A percentile compares a stretch with the other conserved stretches of the same genome.
Evolutionary conservation across 2,329 filamentous ascomycete genomes (phyloP).

Genomic region (Cladophialophora immunda): DNA sequence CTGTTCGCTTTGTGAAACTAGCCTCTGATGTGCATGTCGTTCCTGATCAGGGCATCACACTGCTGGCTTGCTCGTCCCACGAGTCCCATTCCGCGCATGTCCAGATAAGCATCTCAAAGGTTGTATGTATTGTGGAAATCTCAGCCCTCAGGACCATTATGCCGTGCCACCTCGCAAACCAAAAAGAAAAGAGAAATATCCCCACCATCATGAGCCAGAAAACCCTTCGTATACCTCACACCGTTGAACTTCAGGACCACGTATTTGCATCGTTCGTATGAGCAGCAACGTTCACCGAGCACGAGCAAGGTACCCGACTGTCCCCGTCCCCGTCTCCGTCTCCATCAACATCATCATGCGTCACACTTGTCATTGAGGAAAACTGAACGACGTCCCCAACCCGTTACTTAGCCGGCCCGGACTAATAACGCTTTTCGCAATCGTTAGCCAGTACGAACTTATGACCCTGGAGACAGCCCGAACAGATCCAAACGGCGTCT

Average conservation of each 20-base stretch:
- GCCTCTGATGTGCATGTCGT: background rate
- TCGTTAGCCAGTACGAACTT: constrained; percentile 8
- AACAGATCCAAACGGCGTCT: constrained; percentile 13
- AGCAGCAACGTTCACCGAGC: background rate
- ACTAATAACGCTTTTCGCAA: constrained; percentile 6
- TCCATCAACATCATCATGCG: background rate
- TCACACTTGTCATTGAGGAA: background rate
- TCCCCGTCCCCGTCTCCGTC: background rate
- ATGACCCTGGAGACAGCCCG: constrained; percentile 17
- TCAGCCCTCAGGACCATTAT: background rate
- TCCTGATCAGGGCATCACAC: background rate
- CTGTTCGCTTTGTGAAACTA: background rate
- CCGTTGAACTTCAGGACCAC: background rate
- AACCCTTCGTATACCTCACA: background rate
- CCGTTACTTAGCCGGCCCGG: background rate
- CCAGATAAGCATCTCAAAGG: background rate
- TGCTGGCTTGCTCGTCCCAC: background rate
- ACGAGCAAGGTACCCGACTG: background rate
- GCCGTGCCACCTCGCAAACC: background rate
- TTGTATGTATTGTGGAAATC: constrained; percentile 8
- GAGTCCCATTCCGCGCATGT: background rate
- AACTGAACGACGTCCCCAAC: background rate
- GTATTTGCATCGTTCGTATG: background rate
- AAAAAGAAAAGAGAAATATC: background rate
- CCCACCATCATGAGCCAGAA: background rate